phyloP scores from a whole-genome alignment of 306 rosid genomes.

The Cucumis sativus region DNA sequence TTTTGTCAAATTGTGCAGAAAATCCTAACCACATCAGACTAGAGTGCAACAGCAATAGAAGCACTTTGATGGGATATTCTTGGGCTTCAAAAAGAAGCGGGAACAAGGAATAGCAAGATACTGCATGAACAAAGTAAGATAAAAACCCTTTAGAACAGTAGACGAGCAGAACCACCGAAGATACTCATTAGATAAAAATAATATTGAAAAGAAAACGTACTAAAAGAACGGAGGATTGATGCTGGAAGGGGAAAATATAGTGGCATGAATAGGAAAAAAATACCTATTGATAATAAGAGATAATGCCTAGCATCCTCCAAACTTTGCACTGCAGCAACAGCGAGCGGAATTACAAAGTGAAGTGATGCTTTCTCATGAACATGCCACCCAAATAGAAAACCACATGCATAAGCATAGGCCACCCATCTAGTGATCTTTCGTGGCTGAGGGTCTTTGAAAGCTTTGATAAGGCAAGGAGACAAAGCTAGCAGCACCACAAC shows the following conservation, averaged over 20 bases:
- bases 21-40: slow-evolving; percentile 65
- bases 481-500: slow-evolving; percentile 63
- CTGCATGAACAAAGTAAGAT: slow-evolving; percentile 30
- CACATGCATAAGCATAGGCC: slow-evolving; percentile 84
- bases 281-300: slow-evolving; percentile 71
- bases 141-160: background rate
- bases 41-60: slow-evolving; percentile 52
- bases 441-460: slow-evolving; percentile 74
- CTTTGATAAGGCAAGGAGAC: slow-evolving; percentile 80
- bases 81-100: slow-evolving; percentile 71
- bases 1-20: slow-evolving; percentile 40
- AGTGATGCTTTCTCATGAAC: slow-evolving; percentile 95
- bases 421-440: slow-evolving; percentile 65
- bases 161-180: background rate
- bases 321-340: slow-evolving; percentile 49
- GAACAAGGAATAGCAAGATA: slow-evolving; percentile 73
- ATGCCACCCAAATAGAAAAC: slow-evolving; percentile 95
- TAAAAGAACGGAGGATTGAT: background rate
- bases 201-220: background rate
- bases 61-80: slow-evolving; percentile 73
- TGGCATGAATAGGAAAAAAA: slow-evolving; percentile 6
- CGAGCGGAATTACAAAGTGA: slow-evolving; percentile 84
- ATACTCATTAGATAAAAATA: background rate
- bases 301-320: slow-evolving; percentile 68
- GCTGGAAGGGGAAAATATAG: slow-evolving; percentile 4